Base-by-base conservation (phyloP, 2,329 filamentous ascomycete species). In the Pseudogymnoascus sp. region DNA sequence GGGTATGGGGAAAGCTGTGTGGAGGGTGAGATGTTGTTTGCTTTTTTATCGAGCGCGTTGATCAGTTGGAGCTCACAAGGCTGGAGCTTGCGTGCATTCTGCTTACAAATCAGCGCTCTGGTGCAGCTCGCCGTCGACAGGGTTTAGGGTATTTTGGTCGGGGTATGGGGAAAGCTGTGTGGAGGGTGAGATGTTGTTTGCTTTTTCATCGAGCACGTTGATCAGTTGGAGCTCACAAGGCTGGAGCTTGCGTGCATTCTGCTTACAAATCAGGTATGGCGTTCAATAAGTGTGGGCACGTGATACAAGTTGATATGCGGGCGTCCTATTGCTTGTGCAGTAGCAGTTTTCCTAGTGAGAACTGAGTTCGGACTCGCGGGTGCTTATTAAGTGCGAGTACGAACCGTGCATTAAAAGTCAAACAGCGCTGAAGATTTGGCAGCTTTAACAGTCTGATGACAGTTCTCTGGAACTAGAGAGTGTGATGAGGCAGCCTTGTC, bases 61-160 rank as follows among this genome's bases (percentile, higher is more conserved):
- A 14, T 10, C 26, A 26, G 26, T 19, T 52, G 23, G 26, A 52
- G 45, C 45, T 52, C 45, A 14, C 45, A 16, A 55, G 45, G 45
- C 45, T 55, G 45, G 7, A 55, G 45, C 45, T 31, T 55, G n/a
- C 14, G 10, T 33, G 5, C 33, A 55, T 31, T 19, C 26, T 55
- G 45, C 45, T 55, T 31, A 52, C 45, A 52, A 52, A 52, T 52
- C 45, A 52, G 45, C 29, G 45, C 45, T 52, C 45, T 52, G 10
- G 3, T 31, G 45, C 45, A 52, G 45, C 45, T 31, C 14, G 14
- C 7, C 10, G 45, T 16, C 11, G 7, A 12, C 23, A 52, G 45
- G 45, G 45, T 29, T 31, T 52, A 31, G 2, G n/a, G 10, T 52
- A 3, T 23, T 23, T 29, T 26, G 26, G 45, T 31, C 19, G 26